Evolutionary conservation across 2,329 filamentous ascomycete species (phyloP), one percentile per base, ranked within the genome.

Genomic region (Thermoascus crustaceus): DNA sequence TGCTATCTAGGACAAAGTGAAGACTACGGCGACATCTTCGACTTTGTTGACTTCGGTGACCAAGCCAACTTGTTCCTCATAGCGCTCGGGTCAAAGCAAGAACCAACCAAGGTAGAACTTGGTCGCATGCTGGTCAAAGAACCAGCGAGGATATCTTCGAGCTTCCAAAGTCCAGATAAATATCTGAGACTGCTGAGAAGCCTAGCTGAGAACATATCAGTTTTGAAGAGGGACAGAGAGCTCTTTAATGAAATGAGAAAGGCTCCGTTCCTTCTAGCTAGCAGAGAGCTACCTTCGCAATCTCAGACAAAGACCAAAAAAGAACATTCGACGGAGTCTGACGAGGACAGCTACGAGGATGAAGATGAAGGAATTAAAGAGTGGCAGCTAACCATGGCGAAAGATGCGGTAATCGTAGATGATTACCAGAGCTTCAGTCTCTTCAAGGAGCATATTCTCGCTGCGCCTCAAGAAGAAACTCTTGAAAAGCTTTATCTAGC

Each of bases 11-110:
- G 91, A 6, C 69, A 73, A 21, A 69, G 73, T 34, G 67, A 75
- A 37, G 72, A 80, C 46, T 98, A 93, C 50, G 82, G 78, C 7
- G 84, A 94, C 20, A 93, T 98, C 20, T 94, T 98, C 47, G 87
- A 96, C 55, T 98, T 95, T 60, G 88, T 96, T 9, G 85, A 96
- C 55, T 98, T 95, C 63, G 87, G 89, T 0, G 66, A 72, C 21
- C 80, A 89, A 54, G 89, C 85, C 2, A 96, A 96, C 51, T 71
- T 82, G 0, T 98, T 98, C 52, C 66, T 98, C 11, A 76, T 87
- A 48, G 84, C 85, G 43, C 85, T 88, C 45, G 91, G 91, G 7
- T 89, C 87, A 2, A 95, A 94, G 60, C 80, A 77, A 43, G 89
- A 98, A 58, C 91, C 91, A 3, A 93, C 82, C 2, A 91, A 85